These are phyloP conservation scores for Suillus brevipes DNA, from an alignment of 768 basidiomycete species.

Conservation along the genomic window DNA sequence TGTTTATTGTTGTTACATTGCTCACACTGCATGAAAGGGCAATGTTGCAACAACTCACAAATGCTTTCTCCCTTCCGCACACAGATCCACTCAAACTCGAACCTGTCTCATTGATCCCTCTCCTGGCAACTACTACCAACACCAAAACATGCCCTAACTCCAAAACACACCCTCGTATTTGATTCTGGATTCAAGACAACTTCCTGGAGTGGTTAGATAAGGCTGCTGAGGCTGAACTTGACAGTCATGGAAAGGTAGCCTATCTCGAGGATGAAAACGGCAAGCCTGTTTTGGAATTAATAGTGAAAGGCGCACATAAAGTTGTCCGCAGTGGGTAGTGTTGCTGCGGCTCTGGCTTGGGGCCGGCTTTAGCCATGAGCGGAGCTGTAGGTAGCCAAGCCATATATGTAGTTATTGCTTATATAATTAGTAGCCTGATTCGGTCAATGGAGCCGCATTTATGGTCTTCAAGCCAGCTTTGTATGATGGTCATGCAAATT, in stretches of 20 bases:
- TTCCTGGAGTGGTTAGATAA: not conserved
- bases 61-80: not conserved
- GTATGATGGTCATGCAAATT: too few relatives aligned
- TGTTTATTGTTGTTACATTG: too few relatives aligned
- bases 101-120: not conserved
- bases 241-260: too few relatives aligned
- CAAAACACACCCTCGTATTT: not conserved
- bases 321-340: not conserved
- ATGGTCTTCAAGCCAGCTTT: too few relatives aligned
- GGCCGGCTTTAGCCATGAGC: too few relatives aligned
- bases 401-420: too few relatives aligned
- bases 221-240: not conserved
- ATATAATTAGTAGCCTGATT: too few relatives aligned
- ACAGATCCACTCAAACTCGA: not conserved
- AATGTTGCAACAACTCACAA: not conserved
- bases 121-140: not conserved
- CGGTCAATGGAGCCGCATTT: too few relatives aligned
- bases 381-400: too few relatives aligned
- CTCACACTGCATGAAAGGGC: not conserved
- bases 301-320: not conserved
- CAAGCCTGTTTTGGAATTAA: not conserved
- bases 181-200: not conserved
- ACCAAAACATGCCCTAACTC: not conserved
- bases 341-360: too few relatives aligned
- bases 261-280: constrained; percentile 5